phyloP scores from a whole-genome alignment of 2,329 filamentous ascomycete species.

The Penicillium sclerotiorum region DNA sequence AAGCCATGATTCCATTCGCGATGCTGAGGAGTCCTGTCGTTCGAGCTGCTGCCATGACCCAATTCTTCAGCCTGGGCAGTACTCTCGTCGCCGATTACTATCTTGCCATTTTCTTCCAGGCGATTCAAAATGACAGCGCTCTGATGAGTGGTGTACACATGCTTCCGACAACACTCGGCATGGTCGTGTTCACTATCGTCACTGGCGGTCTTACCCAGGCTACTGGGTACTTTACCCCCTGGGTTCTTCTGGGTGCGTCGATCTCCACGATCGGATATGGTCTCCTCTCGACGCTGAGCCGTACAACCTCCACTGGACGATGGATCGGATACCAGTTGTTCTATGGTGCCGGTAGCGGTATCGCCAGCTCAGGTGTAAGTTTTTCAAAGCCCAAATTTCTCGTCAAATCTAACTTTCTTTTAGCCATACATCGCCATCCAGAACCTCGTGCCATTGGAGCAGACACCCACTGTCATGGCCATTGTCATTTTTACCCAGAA shows the following conservation, averaged over 20 bases:
- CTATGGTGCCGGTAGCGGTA: slow-evolving; percentile 23
- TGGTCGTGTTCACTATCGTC: slow-evolving; percentile 10
- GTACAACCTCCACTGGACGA: slow-evolving; percentile 19
- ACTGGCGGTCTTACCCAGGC: slow-evolving; percentile 8
- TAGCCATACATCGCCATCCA: slow-evolving; percentile 33
- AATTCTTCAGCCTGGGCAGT: slow-evolving; percentile 23
- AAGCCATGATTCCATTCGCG: slow-evolving; percentile 44
- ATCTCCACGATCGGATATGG: slow-evolving; percentile 35
- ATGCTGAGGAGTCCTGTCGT: slow-evolving; percentile 38
- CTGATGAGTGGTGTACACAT: slow-evolving; percentile 26
- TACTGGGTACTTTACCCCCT: slow-evolving; percentile 38
- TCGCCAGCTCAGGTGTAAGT: slow-evolving; percentile 15
- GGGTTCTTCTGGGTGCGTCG: slow-evolving; percentile 28
- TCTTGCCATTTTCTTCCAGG: slow-evolving; percentile 54
- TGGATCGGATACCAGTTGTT: slow-evolving; percentile 38
- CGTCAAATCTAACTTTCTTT: not conserved
- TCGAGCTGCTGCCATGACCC: slow-evolving; percentile 9
- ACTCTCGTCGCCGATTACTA: slow-evolving; percentile 39
- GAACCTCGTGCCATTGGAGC: slow-evolving; percentile 24
- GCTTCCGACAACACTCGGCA: not conserved
- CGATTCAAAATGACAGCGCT: slow-evolving; percentile 30
- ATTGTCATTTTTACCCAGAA: slow-evolving; percentile 38
- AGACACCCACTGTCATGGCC: slow-evolving; percentile 32
- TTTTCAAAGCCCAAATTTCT: no score
- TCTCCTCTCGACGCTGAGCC: slow-evolving; percentile 33